Conservation (phyloP, 2,329 filamentous ascomycete genomes). For the Furcasterigmium sp. region DNA sequence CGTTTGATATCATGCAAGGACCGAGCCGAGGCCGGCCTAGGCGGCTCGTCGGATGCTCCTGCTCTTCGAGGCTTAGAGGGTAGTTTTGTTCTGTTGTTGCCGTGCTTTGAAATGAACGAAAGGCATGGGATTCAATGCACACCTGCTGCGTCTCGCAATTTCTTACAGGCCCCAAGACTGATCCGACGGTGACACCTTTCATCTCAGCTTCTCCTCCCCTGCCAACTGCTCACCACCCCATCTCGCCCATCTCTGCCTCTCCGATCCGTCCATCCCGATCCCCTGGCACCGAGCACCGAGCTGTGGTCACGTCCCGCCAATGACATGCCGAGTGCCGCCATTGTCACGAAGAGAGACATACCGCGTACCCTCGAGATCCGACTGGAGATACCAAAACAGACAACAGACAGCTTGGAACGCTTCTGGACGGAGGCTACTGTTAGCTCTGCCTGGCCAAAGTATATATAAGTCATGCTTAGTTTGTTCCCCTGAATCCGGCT, state of each 20-base stretch:
- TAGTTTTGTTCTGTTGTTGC: too few relatives aligned
- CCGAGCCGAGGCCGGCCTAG: neutral
- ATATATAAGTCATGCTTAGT: constrained; percentile 35
- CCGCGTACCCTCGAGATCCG: constrained; percentile 5
- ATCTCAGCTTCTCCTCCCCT: neutral
- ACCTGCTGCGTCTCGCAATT: too few relatives aligned
- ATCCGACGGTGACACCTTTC: neutral
- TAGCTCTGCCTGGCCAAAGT: constrained; percentile 17
- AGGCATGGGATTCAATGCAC: too few relatives aligned
- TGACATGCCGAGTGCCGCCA: neutral
- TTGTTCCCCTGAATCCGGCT: constrained; percentile 18
- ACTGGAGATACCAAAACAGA: too few relatives aligned
- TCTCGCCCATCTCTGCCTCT: too few relatives aligned
- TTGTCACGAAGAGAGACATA: neutral
- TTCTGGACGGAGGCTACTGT: too few relatives aligned
- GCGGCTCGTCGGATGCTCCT: neutral
- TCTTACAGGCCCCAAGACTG: neutral
- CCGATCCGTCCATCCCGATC: neutral
- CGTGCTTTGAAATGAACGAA: too few relatives aligned
- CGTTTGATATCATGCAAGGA: too few relatives aligned
- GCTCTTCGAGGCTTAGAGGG: neutral
- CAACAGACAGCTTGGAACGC: too few relatives aligned
- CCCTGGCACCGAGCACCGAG: neutral
- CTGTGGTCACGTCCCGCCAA: neutral
- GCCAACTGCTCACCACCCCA: too few relatives aligned